Percentiles rank a stretch among this genome's conserved stretches.
These are phyloP conservation scores for Colletotrichum karsti DNA, from an alignment of 2,329 filamentous ascomycete genomes.

Conservation along the genomic window DNA sequence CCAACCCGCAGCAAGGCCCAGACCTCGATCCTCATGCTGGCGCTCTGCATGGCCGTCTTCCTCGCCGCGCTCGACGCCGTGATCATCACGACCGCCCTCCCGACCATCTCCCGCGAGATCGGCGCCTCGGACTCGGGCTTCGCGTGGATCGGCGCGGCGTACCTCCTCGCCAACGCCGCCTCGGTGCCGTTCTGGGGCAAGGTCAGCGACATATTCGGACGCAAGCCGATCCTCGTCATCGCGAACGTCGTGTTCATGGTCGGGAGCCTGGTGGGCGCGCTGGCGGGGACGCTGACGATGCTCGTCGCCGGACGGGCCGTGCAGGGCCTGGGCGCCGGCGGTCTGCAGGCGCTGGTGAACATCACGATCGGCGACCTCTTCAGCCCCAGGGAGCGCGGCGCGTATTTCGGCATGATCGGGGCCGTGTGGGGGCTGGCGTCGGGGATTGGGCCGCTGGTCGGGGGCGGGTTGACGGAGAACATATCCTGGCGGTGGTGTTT, in stretches of 20 bases:
- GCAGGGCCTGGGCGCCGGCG: slow-evolving; percentile 66
- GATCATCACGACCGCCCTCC: slow-evolving; percentile 73
- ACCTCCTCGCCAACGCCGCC: slow-evolving; percentile 74
- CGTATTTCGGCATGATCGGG: slow-evolving; percentile 63
- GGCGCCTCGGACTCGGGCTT: slow-evolving; percentile 73
- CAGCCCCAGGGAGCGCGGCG: slow-evolving; percentile 57
- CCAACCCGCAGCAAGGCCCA: slow-evolving; percentile 45
- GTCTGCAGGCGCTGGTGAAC: slow-evolving; percentile 67
- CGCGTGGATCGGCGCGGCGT: slow-evolving; percentile 80
- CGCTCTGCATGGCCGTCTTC: slow-evolving; percentile 56
- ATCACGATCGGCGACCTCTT: slow-evolving; percentile 66
- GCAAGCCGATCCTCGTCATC: slow-evolving; percentile 61
- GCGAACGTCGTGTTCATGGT: slow-evolving; percentile 63
- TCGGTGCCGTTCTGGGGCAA: slow-evolving; percentile 76
- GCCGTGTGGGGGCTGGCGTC: slow-evolving; percentile 71
- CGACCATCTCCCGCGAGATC: slow-evolving; percentile 71
- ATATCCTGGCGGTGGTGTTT: slow-evolving; percentile 77
- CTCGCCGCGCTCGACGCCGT: slow-evolving; percentile 66
- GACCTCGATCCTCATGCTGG: slow-evolving; percentile 48
- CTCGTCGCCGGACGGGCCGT: slow-evolving; percentile 38
- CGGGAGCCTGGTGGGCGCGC: slow-evolving; percentile 62
- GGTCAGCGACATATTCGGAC: slow-evolving; percentile 66
- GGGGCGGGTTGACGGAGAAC: slow-evolving; percentile 72
- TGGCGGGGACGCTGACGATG: slow-evolving; percentile 40
- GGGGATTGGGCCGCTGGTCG: slow-evolving; percentile 72